These are phyloP conservation scores for Saitozyma podzolica DNA, from an alignment of 768 basidiomycete genomes.

Conservation along the genomic window DNA sequence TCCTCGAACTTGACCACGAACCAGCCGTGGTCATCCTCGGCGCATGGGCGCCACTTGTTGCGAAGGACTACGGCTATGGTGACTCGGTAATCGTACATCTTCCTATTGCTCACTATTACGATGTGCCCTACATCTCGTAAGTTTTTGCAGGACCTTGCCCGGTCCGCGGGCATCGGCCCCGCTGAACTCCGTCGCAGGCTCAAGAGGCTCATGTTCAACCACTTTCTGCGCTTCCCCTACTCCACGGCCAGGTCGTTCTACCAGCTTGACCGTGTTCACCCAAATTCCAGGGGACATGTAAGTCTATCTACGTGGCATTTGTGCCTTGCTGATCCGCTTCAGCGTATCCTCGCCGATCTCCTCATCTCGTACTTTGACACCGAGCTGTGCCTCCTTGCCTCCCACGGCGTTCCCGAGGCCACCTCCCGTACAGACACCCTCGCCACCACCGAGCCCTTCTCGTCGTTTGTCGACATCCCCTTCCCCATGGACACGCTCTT, in stretches of 20 bases:
- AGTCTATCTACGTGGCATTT: constrained; percentile 10
- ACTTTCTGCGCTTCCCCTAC: constrained; percentile 44
- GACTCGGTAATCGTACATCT: constrained; percentile 49
- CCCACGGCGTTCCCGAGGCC: constrained; percentile 32
- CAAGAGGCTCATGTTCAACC: constrained; percentile 46
- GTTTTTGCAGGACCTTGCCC: not conserved
- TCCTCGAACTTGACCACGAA: constrained; percentile 39
- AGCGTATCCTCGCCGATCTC: constrained; percentile 48
- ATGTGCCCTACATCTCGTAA: constrained; percentile 46
- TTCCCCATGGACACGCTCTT: constrained; percentile 40
- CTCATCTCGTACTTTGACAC: constrained; percentile 43
- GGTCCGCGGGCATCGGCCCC: not conserved
- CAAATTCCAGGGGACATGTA: constrained; percentile 49
- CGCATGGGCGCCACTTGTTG: constrained; percentile 45
- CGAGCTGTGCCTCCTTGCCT: constrained; percentile 40
- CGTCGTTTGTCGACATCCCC: constrained; percentile 27
- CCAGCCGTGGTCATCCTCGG: constrained; percentile 49
- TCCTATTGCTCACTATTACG: constrained; percentile 48
- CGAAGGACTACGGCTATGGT: constrained; percentile 47
- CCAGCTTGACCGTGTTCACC: constrained; percentile 45
- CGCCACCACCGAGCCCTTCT: constrained; percentile 23
- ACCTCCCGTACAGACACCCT: constrained; percentile 23
- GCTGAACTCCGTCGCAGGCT: constrained; percentile 13
- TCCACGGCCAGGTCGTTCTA: constrained; percentile 40
- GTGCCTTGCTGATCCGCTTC: not conserved